phyloP scores from a whole-genome alignment of 805 yeast species.

The Lachancea quebecensis region DNA sequence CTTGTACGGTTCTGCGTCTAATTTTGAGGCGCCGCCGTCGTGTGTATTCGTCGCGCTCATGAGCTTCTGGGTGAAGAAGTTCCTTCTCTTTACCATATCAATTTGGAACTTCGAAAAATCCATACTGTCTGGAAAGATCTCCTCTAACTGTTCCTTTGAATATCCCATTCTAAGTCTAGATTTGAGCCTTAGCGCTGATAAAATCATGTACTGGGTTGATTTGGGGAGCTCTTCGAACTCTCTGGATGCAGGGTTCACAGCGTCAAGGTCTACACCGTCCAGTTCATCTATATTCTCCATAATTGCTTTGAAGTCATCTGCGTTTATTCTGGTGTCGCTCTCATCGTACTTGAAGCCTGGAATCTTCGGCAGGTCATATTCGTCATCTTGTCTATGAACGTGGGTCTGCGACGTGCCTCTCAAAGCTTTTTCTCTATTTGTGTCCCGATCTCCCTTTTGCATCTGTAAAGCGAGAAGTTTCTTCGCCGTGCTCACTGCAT shows the following conservation, averaged over 20 bases:
- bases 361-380: constrained; percentile 75
- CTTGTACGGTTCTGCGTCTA: constrained; percentile 28
- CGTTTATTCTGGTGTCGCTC: constrained; percentile 65
- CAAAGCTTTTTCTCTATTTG: neutral
- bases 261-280: constrained; percentile 61
- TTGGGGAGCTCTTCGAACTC: constrained; percentile 74
- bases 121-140: constrained; percentile 74
- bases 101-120: constrained; percentile 92
- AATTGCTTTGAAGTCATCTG: constrained; percentile 61
- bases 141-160: constrained; percentile 77
- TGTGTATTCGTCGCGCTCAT: constrained; percentile 82
- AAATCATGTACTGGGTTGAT: constrained; percentile 79
- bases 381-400: constrained; percentile 51
- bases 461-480: constrained; percentile 72
- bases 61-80: constrained; percentile 78
- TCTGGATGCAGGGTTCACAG: constrained; percentile 75
- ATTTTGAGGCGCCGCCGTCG: constrained; percentile 35
- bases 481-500: constrained; percentile 69
- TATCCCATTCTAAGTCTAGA: constrained; percentile 95
- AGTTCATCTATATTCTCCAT: constrained; percentile 52
- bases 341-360: constrained; percentile 46
- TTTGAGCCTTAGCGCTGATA: constrained; percentile 73
- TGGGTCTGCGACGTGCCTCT: constrained; percentile 15
- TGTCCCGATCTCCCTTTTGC: constrained; percentile 36
- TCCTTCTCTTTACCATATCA: constrained; percentile 85